A percentile compares a stretch with the other conserved stretches of the same genome.
phyloP scores from a whole-genome alignment of 345 rosid genomes.

The Trapa incisa region DNA sequence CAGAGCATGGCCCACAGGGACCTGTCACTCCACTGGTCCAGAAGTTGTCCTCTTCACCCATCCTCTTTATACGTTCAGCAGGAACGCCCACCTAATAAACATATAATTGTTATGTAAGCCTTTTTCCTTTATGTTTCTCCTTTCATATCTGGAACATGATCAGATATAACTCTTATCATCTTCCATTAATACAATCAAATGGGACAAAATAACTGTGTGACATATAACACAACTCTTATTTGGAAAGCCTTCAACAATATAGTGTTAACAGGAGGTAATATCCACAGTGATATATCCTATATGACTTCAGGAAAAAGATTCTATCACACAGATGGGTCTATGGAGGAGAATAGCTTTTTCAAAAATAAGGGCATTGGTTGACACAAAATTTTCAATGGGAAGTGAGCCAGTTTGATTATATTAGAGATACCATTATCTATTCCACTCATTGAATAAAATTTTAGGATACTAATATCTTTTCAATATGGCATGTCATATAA shows the following conservation, averaged over 20 bases:
- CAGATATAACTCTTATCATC: not conserved
- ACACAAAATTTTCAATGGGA: not conserved
- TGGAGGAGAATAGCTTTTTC: not conserved
- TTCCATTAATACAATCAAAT: not conserved
- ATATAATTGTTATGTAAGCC: not conserved
- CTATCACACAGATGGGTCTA: not conserved
- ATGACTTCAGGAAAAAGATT: not conserved
- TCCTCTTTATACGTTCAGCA: conserved; percentile 58
- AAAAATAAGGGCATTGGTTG: not conserved
- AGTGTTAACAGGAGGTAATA: not conserved
- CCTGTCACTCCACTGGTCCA: conserved; percentile 93
- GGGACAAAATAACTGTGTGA: not conserved
- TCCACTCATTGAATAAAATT: not conserved
- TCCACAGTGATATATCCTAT: not conserved
- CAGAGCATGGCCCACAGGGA: conserved; percentile 98
- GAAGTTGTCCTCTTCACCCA: conserved; percentile 93
- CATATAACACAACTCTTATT: not conserved
- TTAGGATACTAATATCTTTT: not conserved
- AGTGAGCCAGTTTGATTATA: not conserved
- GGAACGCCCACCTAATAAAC: conserved; percentile 61
- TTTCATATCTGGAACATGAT: conserved; percentile 1
- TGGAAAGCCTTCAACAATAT: not conserved
- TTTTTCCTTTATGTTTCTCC: not conserved
- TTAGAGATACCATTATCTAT: not conserved
- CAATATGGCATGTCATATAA: not conserved